phyloP scores from a whole-genome alignment of 805 yeast species.

The Metahyphopichia silvanorum region DNA sequence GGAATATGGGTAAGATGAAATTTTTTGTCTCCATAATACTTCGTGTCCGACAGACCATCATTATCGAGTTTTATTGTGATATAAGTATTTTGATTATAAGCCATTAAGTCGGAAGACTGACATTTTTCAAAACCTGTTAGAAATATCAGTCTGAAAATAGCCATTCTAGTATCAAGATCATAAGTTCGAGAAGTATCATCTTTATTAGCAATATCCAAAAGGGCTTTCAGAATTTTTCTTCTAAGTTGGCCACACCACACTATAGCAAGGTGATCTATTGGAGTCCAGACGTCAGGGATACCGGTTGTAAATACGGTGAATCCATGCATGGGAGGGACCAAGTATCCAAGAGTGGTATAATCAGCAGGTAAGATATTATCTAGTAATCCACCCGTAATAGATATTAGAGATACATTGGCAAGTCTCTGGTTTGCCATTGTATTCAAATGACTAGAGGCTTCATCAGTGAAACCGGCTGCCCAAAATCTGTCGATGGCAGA shows the following conservation, averaged over 20 bases:
- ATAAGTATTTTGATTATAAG: conserved; percentile 16
- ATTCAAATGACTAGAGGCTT: conserved; percentile 11
- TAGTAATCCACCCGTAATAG: conserved; percentile 84
- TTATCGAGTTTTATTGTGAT: conserved; percentile 15
- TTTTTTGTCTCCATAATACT: conserved; percentile 2
- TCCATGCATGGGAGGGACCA: conserved; percentile 74
- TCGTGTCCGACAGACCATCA: conserved; percentile 12
- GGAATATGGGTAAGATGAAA: conserved; percentile 5
- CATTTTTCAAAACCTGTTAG: conserved; percentile 58
- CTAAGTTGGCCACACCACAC: conserved; percentile 95
- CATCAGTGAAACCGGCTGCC: conserved; percentile 54
- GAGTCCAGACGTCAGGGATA: conserved; percentile 88
- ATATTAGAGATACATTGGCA: conserved; percentile 62
- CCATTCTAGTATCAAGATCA: conserved; percentile 56
- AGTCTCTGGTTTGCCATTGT: conserved; percentile 45
- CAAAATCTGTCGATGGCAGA: conserved; percentile 75
- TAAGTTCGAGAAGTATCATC: conserved; percentile 53
- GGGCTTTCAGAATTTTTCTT: conserved; percentile 51
- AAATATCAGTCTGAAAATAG: conserved; percentile 42
- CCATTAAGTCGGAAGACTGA: conserved; percentile 21
- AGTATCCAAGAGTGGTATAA: conserved; percentile 68
- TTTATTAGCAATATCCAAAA: conserved; percentile 54
- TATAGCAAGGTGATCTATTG: conserved; percentile 90
- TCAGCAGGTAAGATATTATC: conserved; percentile 88
- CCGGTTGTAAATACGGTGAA: conserved; percentile 82